Evolutionary conservation across 2,329 filamentous ascomycete species (phyloP).

Genomic region (Diaporthe vexans): DNA sequence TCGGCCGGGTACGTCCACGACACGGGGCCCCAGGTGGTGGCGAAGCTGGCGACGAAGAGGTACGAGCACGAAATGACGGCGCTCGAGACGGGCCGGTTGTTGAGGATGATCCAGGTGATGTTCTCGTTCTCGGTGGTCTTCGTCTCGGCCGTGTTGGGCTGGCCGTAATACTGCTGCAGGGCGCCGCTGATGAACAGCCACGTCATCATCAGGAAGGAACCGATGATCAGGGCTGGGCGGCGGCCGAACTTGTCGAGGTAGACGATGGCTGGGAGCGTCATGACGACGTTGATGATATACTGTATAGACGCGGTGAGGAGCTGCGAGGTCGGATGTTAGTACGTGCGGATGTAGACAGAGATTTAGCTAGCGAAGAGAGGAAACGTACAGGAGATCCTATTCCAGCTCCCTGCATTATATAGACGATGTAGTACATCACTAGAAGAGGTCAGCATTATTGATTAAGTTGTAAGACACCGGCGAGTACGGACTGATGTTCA

Average conservation of each 20-base stretch:
- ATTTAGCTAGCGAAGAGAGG: neutral
- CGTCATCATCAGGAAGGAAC: conserved; percentile 70
- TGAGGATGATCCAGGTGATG: conserved; percentile 70
- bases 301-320: conserved; percentile 73
- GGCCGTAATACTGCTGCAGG: conserved; percentile 72
- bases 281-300: conserved; percentile 73
- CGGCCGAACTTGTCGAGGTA: conserved; percentile 73
- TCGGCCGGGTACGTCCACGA: conserved; percentile 65
- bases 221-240: conserved; percentile 67
- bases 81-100: conserved; percentile 67
- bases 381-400: conserved; percentile 61
- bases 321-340: neutral
- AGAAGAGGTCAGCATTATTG: neutral
- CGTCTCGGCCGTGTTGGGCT: conserved; percentile 55
- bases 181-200: conserved; percentile 74
- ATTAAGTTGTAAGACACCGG: fast-evolving
- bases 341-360: neutral
- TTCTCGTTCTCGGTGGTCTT: conserved; percentile 53
- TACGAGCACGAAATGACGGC: conserved; percentile 79
- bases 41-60: conserved; percentile 79
- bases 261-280: conserved; percentile 72
- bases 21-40: conserved; percentile 66
- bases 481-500: conserved; percentile 66
- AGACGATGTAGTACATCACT: conserved; percentile 66
- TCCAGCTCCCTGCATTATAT: conserved; percentile 71